Percentiles rank a stretch among this genome's conserved stretches.
phyloP scores from a whole-genome alignment of 768 basidiomycete genomes.

The Mycena latifolia region DNA sequence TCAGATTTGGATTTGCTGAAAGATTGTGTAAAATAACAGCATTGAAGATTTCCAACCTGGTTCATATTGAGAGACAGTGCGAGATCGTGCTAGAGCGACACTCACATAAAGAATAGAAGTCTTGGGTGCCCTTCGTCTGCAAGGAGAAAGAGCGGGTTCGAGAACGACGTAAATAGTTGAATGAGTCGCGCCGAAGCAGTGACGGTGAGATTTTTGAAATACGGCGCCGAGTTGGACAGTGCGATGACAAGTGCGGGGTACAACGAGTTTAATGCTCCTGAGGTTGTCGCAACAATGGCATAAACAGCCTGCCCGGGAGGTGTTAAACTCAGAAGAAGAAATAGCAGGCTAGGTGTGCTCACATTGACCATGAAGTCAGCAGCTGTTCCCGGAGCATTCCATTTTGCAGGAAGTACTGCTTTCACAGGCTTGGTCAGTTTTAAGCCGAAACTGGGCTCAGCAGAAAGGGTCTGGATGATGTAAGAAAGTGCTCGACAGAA shows the following conservation, averaged over 20 bases:
- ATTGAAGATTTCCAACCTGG: conserved; percentile 93
- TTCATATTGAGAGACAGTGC: background rate
- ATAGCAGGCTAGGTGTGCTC: conserved; percentile 43
- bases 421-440: conserved; percentile 75
- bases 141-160: conserved; percentile 88
- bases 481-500: conserved; percentile 91
- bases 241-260: conserved; percentile 95
- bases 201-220: conserved; percentile 84
- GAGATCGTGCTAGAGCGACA: conserved; percentile 14
- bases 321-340: conserved; percentile 17
- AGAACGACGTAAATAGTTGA: conserved; percentile 93
- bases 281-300: conserved; percentile 89
- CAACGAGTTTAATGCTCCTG: conserved; percentile 82
- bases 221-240: conserved; percentile 89
- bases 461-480: conserved; percentile 91
- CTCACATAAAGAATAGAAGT: conserved; percentile 91
- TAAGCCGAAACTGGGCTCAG: conserved; percentile 83
- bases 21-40: conserved; percentile 83
- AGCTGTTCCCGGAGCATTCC: conserved; percentile 76
- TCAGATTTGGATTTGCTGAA: conserved; percentile 86
- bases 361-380: conserved; percentile 93
- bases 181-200: conserved; percentile 86
- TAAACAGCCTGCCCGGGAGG: conserved; percentile 79
- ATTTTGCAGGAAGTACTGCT: conserved; percentile 80
- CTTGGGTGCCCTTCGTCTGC: conserved; percentile 97